A percentile compares a stretch with the other conserved stretches of the same genome.
phyloP scores from a whole-genome alignment of 2,329 filamentous ascomycete genomes.

The Trichoderma arundinaceum region DNA sequence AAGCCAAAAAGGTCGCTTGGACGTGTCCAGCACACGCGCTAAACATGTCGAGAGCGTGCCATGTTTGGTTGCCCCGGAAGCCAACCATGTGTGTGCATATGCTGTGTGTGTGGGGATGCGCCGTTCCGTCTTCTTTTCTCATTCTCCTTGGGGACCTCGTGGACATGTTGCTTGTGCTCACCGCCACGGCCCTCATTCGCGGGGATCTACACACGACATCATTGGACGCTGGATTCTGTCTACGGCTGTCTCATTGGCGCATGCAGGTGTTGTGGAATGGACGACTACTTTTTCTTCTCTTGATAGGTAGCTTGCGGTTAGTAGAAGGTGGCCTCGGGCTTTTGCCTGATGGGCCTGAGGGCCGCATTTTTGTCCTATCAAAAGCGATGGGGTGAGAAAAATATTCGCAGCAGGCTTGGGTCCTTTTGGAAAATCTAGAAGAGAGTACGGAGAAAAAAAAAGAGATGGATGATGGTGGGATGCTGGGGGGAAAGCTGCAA shows the following conservation, averaged over 20 bases:
- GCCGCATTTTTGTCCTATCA: background rate
- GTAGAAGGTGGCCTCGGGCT: background rate
- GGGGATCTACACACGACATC: background rate
- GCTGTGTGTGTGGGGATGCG: background rate
- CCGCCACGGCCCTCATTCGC: constrained; percentile 25
- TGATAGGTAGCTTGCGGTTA: background rate
- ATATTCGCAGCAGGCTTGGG: background rate
- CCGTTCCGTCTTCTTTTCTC: background rate
- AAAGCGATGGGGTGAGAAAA: background rate
- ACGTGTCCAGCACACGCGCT: background rate
- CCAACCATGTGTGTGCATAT: no score
- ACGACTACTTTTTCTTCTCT: background rate
- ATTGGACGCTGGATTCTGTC: constrained; percentile 4
- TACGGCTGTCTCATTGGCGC: background rate
- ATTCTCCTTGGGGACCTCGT: constrained; percentile 5
- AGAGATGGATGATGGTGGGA: background rate
- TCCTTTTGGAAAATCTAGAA: background rate
- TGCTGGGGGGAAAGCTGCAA: background rate
- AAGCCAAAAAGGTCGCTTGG: background rate
- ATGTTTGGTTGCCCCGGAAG: constrained; percentile 9
- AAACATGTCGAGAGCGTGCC: background rate
- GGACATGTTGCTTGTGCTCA: constrained; percentile 27
- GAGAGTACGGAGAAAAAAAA: background rate
- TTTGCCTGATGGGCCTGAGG: background rate
- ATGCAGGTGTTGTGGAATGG: background rate